phyloP scores from a whole-genome alignment of 495 filamentous ascomycete species.

The Terfezia boudieri region DNA sequence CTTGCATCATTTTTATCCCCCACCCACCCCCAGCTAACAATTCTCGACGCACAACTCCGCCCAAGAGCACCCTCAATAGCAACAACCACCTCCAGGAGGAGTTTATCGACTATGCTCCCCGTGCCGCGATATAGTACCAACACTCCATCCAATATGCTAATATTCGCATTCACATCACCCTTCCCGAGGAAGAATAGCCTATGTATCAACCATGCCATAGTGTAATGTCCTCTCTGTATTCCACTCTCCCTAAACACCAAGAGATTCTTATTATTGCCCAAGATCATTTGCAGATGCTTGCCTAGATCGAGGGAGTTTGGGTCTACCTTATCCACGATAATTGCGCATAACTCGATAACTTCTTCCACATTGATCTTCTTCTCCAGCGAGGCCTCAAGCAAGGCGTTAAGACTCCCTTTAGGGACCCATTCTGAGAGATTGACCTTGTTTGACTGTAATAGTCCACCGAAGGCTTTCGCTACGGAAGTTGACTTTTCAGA shows the following conservation, averaged over 20 bases:
- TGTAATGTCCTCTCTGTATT: constrained; percentile 6
- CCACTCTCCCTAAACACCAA: constrained; percentile 5
- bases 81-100: constrained; percentile 9
- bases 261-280: constrained; percentile 12
- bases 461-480: neutral
- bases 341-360: neutral
- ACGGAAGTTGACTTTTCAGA: constrained; percentile 8
- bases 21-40: constrained; percentile 10
- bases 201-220: constrained; percentile 11
- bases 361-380: constrained; percentile 8
- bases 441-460: neutral
- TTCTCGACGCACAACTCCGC: constrained; percentile 6
- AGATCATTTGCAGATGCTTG: constrained; percentile 16
- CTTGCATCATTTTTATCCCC: neutral
- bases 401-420: constrained; percentile 11
- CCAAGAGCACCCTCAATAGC: constrained; percentile 13
- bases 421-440: constrained; percentile 4
- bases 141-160: constrained; percentile 14
- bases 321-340: no score
- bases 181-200: constrained; percentile 5
- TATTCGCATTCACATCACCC: constrained; percentile 5
- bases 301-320: constrained; percentile 5
- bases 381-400: constrained; percentile 12
- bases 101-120: constrained; percentile 8
- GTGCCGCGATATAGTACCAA: constrained; percentile 12